phyloP scores from a whole-genome alignment of 768 basidiomycete genomes.

The Cystofilobasidium ferigula region DNA sequence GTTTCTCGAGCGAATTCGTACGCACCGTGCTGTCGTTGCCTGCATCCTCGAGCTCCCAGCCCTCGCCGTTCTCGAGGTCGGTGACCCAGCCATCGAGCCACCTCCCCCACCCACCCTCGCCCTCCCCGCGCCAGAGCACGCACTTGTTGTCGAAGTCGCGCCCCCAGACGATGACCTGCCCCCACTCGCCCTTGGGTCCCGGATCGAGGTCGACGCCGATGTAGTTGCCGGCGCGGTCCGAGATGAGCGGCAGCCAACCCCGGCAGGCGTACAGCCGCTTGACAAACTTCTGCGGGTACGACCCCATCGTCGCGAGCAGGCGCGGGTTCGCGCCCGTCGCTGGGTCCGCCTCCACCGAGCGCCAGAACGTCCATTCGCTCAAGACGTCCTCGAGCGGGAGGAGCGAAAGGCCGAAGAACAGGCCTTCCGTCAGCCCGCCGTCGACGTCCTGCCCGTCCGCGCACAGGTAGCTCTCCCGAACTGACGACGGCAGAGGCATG shows the following conservation, averaged over 20 bases:
- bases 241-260: constrained; percentile 92
- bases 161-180: constrained; percentile 98
- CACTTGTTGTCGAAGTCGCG: constrained; percentile 97
- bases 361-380: constrained; percentile 94
- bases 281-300: constrained; percentile 81
- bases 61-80: constrained; percentile 80
- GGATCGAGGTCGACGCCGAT: constrained; percentile 91
- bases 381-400: constrained; percentile 84
- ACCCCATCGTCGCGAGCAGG: constrained; percentile 67
- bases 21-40: constrained; percentile 11
- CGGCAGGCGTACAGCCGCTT: constrained; percentile 79
- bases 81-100: constrained; percentile 88
- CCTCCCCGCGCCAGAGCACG: constrained; percentile 85
- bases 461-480: constrained; percentile 80
- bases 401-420: constrained; percentile 91
- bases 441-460: constrained; percentile 77
- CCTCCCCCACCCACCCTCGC: constrained; percentile 81
- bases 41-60: constrained; percentile 60
- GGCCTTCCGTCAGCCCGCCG: constrained; percentile 59
- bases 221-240: constrained; percentile 91
- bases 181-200: constrained; percentile 49
- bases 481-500: constrained; percentile 56
- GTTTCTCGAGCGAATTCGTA: background rate
- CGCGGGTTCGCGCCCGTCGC: constrained; percentile 65
- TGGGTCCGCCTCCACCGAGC: constrained; percentile 82